Evolutionary conservation across 306 rosid species (phyloP), one percentile per base, ranked within the genome.

Genomic region (Acacia crassicarpa): DNA sequence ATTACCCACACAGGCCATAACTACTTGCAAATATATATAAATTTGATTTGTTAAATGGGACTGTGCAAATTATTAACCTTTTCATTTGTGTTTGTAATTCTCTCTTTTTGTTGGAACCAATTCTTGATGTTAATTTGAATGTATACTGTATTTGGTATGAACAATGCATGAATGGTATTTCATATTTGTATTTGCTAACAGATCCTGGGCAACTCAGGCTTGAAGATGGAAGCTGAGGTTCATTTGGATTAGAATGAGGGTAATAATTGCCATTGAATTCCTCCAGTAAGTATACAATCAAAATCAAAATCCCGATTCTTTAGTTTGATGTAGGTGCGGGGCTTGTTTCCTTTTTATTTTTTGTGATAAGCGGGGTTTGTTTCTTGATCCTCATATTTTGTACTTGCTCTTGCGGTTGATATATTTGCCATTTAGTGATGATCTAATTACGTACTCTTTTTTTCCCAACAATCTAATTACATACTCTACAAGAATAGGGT

Each of bases 221-320:
- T 91, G 85, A 91, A 89, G 91, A 91, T 90, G 97, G 95, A 90
- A 78, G 95, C 86, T 30, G 97, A 91, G 82, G 88, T 91, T 82
- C 92, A 86, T 1, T 90, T 91, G 81, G 94, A 91, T 80, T 91
- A 87, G 79, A 80, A 40, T 58, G 74, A 83, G 35, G 69, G 62
- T 20, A 43, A 45, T 69, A 27, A 22, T 70, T 65, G 20, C 71
- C 30, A 44, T n/a, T 69, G 83, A 67, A 70, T 13, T 12, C 25
- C 76, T 79, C 61, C 35, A 41, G 81, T 54, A 63, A 38, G 44
- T 54, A 11, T 9, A 67, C 56, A 6, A 44, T 49, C 71, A 58
- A n/a, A 2, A 25, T 56, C 62, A 56, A 5, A 69, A 48, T 59
- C 65, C 43, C 62, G 74, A 63, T 79, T 53, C 80, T 81, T 23